A percentile compares a stretch with the other conserved stretches of the same genome.
Evolutionary conservation across 129 eudicot species (phyloP).

Genomic region (Solidago caesia): DNA sequence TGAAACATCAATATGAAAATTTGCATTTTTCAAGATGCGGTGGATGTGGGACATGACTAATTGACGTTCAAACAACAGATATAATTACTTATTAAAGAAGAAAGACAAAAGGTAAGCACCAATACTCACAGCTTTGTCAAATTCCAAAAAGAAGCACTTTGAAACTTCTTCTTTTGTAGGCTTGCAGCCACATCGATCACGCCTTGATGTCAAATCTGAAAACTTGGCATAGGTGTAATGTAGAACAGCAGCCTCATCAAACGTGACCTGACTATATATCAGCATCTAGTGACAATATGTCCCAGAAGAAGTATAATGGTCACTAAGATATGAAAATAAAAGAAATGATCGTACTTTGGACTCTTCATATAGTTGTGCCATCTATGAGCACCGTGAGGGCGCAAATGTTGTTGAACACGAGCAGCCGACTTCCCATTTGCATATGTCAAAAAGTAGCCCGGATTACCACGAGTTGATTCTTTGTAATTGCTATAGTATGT

Average conservation of each 20-base stretch:
- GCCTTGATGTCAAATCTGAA: slow-evolving; percentile 81
- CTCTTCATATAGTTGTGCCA: slow-evolving; percentile 73
- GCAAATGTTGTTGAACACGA: slow-evolving; percentile 65
- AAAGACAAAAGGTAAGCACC: not conserved
- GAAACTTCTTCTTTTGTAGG: slow-evolving; percentile 50
- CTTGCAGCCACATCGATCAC: slow-evolving; percentile 81
- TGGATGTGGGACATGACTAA: not conserved
- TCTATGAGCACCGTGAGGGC: slow-evolving; percentile 76
- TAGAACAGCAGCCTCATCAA: slow-evolving; percentile 69
- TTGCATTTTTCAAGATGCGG: not conserved
- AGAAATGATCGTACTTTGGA: slow-evolving; percentile 49
- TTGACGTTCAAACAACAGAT: not conserved
- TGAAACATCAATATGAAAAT: not conserved
- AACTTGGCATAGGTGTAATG: slow-evolving; percentile 71
- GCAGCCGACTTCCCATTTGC: slow-evolving; percentile 75
- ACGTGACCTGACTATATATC: slow-evolving; percentile 47
- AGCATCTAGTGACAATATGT: slow-evolving; percentile 6
- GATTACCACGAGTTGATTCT: slow-evolving; percentile 62
- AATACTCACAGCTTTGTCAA: slow-evolving; percentile 72
- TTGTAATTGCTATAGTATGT: slow-evolving; percentile 55
- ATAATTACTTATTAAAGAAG: not conserved
- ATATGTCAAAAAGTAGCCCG: slow-evolving; percentile 69
- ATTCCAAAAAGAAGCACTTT: slow-evolving; percentile 40
- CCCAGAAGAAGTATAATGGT: not conserved
- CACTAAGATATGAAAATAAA: not conserved